Evolutionary conservation across 164 flowering plant genomes (phyloP).

Genomic region (Litsea cubeba): DNA sequence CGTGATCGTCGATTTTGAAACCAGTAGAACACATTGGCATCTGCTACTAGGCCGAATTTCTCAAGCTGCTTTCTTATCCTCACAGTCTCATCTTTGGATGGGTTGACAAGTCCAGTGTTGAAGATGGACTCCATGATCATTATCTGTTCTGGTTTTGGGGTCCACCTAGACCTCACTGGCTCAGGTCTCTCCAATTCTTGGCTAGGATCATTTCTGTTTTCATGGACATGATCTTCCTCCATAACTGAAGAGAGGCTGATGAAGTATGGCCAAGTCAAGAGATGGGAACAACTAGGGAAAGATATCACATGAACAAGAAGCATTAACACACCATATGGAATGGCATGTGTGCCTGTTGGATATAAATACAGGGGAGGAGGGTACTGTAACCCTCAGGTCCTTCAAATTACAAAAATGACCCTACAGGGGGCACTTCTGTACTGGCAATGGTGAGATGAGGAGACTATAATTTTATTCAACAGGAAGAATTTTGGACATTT

Average conservation of each 20-base stretch:
- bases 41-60: constrained; percentile 84
- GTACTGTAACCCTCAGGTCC: no score
- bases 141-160: constrained; percentile 95
- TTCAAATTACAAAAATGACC: not conserved
- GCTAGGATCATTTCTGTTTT: not conserved
- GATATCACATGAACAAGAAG: no score
- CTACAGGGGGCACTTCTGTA: not conserved
- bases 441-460: no score
- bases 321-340: no score
- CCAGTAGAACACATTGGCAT: constrained; percentile 98
- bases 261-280: not conserved
- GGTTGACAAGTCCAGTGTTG: constrained; percentile 98
- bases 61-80: constrained; percentile 79
- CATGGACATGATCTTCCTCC: constrained; percentile 4
- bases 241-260: not conserved
- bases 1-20: constrained; percentile 87
- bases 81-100: constrained; percentile 90
- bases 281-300: not conserved
- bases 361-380: no score
- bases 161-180: constrained; percentile 90
- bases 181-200: constrained; percentile 13
- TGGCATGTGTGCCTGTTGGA: no score
- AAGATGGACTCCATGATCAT: constrained; percentile 91
- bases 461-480: no score
- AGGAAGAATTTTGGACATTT: no score